Evolutionary conservation across 129 eudicot genomes (phyloP).

Genomic region (Rutidosis leptorrhynchoides): DNA sequence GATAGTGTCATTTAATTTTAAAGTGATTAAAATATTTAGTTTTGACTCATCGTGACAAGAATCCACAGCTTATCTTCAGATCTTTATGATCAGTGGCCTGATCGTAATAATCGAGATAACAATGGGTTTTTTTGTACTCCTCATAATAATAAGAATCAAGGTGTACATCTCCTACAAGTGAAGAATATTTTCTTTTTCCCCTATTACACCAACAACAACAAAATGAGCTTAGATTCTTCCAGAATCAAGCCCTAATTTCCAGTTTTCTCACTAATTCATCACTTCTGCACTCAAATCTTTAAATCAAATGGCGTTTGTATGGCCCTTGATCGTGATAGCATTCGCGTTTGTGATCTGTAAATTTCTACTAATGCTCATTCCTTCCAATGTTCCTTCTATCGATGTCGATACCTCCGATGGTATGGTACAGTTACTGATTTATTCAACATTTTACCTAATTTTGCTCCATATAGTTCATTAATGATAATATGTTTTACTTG

Average conservation of each 20-base stretch:
- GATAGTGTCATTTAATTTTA: too few relatives aligned
- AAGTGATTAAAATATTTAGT: too few relatives aligned
- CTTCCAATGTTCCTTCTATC: slow-evolving; percentile 90
- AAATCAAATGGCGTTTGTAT: slow-evolving; percentile 76
- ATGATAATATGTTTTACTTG: background rate
- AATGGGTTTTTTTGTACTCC: background rate
- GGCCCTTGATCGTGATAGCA: slow-evolving; percentile 74
- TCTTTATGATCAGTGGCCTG: background rate
- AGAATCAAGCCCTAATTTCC: background rate
- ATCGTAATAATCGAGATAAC: background rate
- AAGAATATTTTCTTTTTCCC: background rate
- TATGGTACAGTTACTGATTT: slow-evolving; percentile 47
- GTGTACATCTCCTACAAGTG: background rate
- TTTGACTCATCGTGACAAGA: too few relatives aligned
- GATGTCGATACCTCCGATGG: slow-evolving; percentile 93
- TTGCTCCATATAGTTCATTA: background rate
- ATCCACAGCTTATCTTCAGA: background rate
- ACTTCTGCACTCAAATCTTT: background rate
- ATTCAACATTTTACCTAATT: background rate
- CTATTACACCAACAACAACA: slow-evolving; percentile 10
- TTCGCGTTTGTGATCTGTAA: slow-evolving; percentile 76
- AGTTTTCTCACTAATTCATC: background rate
- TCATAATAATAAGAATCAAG: background rate
- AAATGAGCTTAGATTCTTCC: background rate
- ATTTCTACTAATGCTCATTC: slow-evolving; percentile 83